Base-by-base conservation (phyloP, 2,329 filamentous ascomycete genomes). In the Epichloe coenophiala region DNA sequence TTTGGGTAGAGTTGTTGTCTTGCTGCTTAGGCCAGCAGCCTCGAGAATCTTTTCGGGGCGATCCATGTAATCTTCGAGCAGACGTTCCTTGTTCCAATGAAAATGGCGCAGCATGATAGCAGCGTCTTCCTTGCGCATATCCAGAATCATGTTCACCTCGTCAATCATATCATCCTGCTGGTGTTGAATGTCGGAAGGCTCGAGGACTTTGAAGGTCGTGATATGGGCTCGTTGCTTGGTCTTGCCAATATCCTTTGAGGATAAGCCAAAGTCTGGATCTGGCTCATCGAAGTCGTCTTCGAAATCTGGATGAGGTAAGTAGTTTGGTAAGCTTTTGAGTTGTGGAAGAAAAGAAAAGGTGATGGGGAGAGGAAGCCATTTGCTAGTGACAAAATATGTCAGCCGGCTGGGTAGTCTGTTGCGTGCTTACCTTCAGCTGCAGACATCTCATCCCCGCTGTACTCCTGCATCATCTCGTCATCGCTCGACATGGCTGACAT, bases 11-110 rank as follows among this genome's bases (percentile, higher is more conserved):
- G 71, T 71, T 2, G 71, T 69, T n/a, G 78, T 73, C 53, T 74
- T 80, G 50, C 82, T 77, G 37, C 83, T 84, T 33, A 98, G 70
- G 1, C 93, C 93, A 13, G 91, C 90, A 54, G 82, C 83, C 60
- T 95, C 89, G 36, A 97, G 71, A 2, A 93, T 80, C 61, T 84
- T 80, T 53, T 86, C 81, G 3, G 86, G 82, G 47, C 80, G 79
- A 56, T 98, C 91, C 90, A 98, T 96, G 67, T 97, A 97, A 56
- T 88, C 83, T 62, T 98, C 93, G 51, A 97, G 90, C 58, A 98
- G 67, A 39, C 87, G 83, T 65, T 98, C 93, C 66, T 95, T 93
- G 68, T 97, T 97, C 93, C 93, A 98, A 62, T 89, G 80, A 59
- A 87, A 88, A 67, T 93, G 80, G 45, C 93, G 84, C 53, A 98